Evolutionary conservation across 176 grass and related monocot species (phyloP).

Genomic region (Typha latifolia): DNA sequence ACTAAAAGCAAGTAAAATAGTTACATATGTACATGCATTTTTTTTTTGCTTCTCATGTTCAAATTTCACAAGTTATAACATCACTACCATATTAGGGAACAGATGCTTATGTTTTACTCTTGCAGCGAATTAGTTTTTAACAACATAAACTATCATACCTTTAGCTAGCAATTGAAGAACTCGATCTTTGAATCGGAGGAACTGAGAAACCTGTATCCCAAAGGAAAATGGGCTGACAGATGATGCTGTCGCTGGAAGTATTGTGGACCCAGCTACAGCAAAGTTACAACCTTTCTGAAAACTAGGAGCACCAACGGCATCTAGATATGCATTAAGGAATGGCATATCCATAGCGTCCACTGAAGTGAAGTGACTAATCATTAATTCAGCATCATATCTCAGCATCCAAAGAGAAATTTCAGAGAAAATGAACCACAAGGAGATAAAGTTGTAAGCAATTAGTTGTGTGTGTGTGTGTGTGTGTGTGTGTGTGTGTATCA

Average conservation of each 20-base stretch:
- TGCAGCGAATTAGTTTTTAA: conserved; percentile 11
- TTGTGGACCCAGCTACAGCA: conserved; percentile 84
- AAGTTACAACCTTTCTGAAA: conserved; percentile 80
- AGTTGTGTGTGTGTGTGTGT: too few relatives aligned
- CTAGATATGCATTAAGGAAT: conserved; percentile 73
- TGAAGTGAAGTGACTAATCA: conserved; percentile 15
- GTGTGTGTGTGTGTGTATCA: too few relatives aligned
- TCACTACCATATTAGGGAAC: not conserved
- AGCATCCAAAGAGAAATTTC: too few relatives aligned
- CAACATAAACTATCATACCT: conserved; percentile 31
- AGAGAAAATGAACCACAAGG: too few relatives aligned
- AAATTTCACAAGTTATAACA: not conserved
- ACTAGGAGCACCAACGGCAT: conserved; percentile 71
- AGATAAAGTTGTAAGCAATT: too few relatives aligned
- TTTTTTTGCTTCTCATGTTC: too few relatives aligned
- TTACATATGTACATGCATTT: too few relatives aligned
- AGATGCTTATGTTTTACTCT: not conserved
- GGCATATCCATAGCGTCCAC: conserved; percentile 88
- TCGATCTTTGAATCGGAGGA: conserved; percentile 77
- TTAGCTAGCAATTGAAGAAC: conserved; percentile 51
- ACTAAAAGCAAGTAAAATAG: too few relatives aligned
- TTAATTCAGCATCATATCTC: not conserved
- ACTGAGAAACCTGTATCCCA: conserved; percentile 79
- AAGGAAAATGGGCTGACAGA: conserved; percentile 92
- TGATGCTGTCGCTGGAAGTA: conserved; percentile 85